These are phyloP conservation scores for Tulasnella sp. DNA, from an alignment of 768 basidiomycete species.

Conservation along the genomic window DNA sequence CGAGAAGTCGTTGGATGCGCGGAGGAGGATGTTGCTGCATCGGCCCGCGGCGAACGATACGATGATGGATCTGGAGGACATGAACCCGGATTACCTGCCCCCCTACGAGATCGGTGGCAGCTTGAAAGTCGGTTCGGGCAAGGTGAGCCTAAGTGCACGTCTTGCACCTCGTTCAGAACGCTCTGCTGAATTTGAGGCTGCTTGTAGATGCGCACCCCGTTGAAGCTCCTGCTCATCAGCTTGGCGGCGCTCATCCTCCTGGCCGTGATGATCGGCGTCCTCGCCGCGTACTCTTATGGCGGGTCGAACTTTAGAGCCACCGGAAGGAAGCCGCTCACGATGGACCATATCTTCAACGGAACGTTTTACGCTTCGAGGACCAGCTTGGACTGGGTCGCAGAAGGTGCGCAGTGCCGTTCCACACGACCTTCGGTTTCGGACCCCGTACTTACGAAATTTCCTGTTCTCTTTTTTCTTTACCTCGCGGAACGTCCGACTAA, in stretches of 20 bases:
- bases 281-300: slow-evolving; percentile 65
- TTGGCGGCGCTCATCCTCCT: slow-evolving; percentile 49
- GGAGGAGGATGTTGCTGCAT: background rate
- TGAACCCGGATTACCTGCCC: background rate
- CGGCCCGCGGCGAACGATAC: slow-evolving; percentile 17
- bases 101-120: background rate
- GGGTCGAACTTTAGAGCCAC: slow-evolving; percentile 34
- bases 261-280: slow-evolving; percentile 58
- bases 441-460: background rate
- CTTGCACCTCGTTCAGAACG: background rate
- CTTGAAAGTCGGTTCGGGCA: slow-evolving; percentile 17
- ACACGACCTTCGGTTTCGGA: background rate
- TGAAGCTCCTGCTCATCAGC: slow-evolving; percentile 50
- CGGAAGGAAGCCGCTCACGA: slow-evolving; percentile 56
- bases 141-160: slow-evolving; percentile 14
- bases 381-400: slow-evolving; percentile 73
- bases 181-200: background rate
- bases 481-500: background rate
- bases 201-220: slow-evolving; percentile 8
- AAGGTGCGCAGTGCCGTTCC: slow-evolving; percentile 61
- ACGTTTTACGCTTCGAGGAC: slow-evolving; percentile 50
- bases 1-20: background rate
- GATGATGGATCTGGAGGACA: slow-evolving; percentile 20
- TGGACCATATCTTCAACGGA: slow-evolving; percentile 90
- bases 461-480: background rate